Evolutionary conservation across 441 rosid species (phyloP), one percentile per base, ranked within the genome.

Genomic region (Euphorbia neoarborescens): DNA sequence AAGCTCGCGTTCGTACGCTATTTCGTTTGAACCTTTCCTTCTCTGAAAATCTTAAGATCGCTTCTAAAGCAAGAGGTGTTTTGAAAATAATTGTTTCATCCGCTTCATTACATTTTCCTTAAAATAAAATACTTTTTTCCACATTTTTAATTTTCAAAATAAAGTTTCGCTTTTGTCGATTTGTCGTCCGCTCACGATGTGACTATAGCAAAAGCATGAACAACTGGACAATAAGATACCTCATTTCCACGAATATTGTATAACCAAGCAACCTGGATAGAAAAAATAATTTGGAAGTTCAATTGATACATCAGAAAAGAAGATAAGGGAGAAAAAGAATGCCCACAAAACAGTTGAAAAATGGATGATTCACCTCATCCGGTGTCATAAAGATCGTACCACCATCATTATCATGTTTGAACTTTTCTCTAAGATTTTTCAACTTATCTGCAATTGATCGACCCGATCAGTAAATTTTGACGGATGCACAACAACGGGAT

Each of bases 201-300:
- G 50, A 95, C 88, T 46, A 95, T 80, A 35, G 97, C 95, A 82
- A 92, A 95, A 5, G 98, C 94, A 79, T 95, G 97, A 79, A 87
- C 97, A 78, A 95, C 97, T 0, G 99, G 99, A 81, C 89, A 83
- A 65, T 87, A 92, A 70, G 96, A 81, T 24, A 95, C 96, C 80
- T 95, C 99, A 70, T 70, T 84, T 74, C 99, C 99, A 72, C 98
- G 96, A 68, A 95, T 86, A 76, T 95, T 95, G 79, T 85, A 95
- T 69, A 92, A 68, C 99, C 99, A 95, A 79, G 99, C 98, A 83
- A 95, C 99, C 97, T 93, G 86, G 79, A 84, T 25, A 66, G 40
- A 46, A 67, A 57, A 63, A 75, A 25, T 24, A 54, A 54, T 30
- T 25, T 60, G 63, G 19, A 61, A 65, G 38, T 25, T 35, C 48